phyloP scores from a whole-genome alignment of 371 early-diverging fungal genomes.

The Cokeromyces recurvatus region DNA sequence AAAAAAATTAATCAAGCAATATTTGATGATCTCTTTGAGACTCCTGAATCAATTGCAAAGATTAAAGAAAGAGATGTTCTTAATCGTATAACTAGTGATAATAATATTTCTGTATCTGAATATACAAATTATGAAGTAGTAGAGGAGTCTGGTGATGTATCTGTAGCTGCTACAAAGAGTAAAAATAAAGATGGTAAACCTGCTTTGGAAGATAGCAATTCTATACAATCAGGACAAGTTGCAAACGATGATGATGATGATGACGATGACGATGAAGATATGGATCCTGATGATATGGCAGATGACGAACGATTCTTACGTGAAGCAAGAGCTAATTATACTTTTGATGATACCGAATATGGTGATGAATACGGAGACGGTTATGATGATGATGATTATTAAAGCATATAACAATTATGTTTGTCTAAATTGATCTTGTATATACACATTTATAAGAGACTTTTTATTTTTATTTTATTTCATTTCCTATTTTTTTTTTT shows the following conservation, averaged over 20 bases:
- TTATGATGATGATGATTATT: too few relatives aligned
- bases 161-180: constrained; percentile 9
- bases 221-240: too few relatives aligned
- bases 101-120: constrained; percentile 4
- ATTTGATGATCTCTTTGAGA: constrained; percentile 70
- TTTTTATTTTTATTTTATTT: too few relatives aligned
- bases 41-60: constrained; percentile 41
- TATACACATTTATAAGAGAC: too few relatives aligned
- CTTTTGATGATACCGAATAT: constrained; percentile 29
- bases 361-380: constrained; percentile 25
- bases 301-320: constrained; percentile 34
- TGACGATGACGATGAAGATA: constrained; percentile 45
- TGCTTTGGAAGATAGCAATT: too few relatives aligned
- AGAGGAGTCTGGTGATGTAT: constrained; percentile 41
- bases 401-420: too few relatives aligned
- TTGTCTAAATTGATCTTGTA: too few relatives aligned
- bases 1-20: constrained; percentile 90
- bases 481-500: too few relatives aligned
- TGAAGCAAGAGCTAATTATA: constrained; percentile 28
- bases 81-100: constrained; percentile 8
- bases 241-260: constrained; percentile 22
- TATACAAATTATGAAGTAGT: constrained; percentile 40
- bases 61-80: constrained; percentile 35
- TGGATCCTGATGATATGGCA: constrained; percentile 40
- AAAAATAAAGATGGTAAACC: constrained; percentile 10